Percentiles rank a stretch among this genome's conserved stretches.
phyloP scores from a whole-genome alignment of 495 filamentous ascomycete genomes.

The Aspergillus affinis region DNA sequence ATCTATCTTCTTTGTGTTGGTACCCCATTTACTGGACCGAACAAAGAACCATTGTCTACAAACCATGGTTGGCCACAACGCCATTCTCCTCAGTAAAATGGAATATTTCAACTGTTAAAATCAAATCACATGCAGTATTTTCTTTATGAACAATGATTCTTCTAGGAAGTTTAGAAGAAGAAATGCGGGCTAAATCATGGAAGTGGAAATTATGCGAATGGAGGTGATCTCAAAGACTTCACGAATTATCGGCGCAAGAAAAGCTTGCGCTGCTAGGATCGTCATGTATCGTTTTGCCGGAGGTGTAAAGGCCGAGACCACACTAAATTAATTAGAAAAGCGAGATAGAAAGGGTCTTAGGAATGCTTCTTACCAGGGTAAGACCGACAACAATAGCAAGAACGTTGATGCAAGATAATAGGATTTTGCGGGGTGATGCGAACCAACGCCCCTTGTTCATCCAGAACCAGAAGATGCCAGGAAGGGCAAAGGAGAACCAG shows the following conservation, averaged over 20 bases:
- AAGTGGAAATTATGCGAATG: too few relatives aligned
- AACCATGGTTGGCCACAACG: too few relatives aligned
- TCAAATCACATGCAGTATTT: too few relatives aligned
- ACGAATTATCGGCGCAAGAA: constrained; percentile 32
- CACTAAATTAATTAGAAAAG: constrained; percentile 23
- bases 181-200: neutral
- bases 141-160: too few relatives aligned
- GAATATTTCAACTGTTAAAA: too few relatives aligned
- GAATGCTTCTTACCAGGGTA: constrained; percentile 22
- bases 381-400: constrained; percentile 23
- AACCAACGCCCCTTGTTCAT: constrained; percentile 31
- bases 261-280: constrained; percentile 29
- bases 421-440: constrained; percentile 23
- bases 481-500: constrained; percentile 38
- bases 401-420: constrained; percentile 30
- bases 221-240: neutral
- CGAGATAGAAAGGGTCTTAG: neutral
- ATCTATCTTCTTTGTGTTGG: too few relatives aligned
- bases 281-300: constrained; percentile 42
- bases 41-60: too few relatives aligned
- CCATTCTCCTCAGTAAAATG: too few relatives aligned
- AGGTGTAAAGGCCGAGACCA: constrained; percentile 40
- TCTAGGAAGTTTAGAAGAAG: too few relatives aligned
- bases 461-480: constrained; percentile 38
- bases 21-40: too few relatives aligned